A percentile compares a stretch with the other conserved stretches of the same genome.
These are phyloP conservation scores for Solanum commersonii DNA, from an alignment of 257 asterid genomes.

Conservation along the genomic window DNA sequence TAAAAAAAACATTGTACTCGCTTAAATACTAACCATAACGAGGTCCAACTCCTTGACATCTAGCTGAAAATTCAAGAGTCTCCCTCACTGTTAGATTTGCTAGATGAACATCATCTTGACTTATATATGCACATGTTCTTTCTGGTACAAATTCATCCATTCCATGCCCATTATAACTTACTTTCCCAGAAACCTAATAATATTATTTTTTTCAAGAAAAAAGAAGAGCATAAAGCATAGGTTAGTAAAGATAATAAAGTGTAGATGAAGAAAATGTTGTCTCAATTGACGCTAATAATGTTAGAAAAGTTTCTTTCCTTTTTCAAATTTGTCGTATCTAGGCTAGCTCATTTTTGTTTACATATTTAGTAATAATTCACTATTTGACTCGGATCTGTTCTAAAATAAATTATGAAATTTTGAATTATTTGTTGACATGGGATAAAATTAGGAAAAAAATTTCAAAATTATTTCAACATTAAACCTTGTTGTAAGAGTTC, in stretches of 20 bases:
- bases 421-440: neutral
- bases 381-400: neutral
- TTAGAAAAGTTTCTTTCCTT: neutral
- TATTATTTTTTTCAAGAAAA: neutral
- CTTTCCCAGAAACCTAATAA: constrained; percentile 33
- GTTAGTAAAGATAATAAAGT: neutral
- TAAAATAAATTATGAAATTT: neutral
- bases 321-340: neutral
- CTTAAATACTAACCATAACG: constrained; percentile 42
- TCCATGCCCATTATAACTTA: constrained; percentile 54
- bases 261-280: neutral
- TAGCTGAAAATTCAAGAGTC: constrained; percentile 57
- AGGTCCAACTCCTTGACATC: constrained; percentile 69
- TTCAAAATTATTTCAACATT: neutral
- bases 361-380: neutral
- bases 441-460: fast-evolving
- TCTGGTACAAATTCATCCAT: constrained; percentile 50
- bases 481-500: neutral
- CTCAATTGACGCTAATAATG: neutral
- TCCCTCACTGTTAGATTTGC: constrained; percentile 69
- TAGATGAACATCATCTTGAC: constrained; percentile 56
- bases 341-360: neutral
- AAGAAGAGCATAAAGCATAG: neutral
- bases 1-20: neutral
- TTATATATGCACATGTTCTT: constrained; percentile 49